Conservation (phyloP, 345 rosid genomes). For the Salix dunnii region DNA sequence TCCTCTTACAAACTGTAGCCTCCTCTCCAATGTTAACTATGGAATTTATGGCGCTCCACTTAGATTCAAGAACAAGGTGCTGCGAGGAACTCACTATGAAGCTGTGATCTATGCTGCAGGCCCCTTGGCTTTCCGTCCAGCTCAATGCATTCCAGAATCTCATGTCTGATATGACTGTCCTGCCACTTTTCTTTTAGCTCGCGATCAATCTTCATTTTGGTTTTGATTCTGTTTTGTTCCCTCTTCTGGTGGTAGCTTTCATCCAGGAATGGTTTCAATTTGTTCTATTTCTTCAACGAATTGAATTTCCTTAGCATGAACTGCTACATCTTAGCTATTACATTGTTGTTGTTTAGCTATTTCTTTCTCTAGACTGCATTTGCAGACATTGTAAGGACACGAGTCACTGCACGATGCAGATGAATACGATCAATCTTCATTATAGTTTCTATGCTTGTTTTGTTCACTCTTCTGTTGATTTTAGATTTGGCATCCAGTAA, state of each 20-base stretch:
- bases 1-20: constrained; percentile 55
- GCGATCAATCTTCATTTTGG: background rate
- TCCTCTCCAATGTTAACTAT: constrained; percentile 63
- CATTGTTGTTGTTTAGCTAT: background rate
- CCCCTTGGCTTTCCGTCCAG: constrained; percentile 83
- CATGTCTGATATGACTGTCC: constrained; percentile 16
- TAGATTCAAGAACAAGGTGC: constrained; percentile 50
- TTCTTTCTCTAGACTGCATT: background rate
- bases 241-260: background rate
- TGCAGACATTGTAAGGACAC: background rate
- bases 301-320: background rate
- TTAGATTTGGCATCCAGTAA: background rate
- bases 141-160: constrained; percentile 46
- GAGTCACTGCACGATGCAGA: background rate
- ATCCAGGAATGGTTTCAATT: background rate
- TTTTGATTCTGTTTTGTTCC: constrained; percentile 11
- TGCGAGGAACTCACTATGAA: constrained; percentile 38
- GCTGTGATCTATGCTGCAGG: constrained; percentile 74
- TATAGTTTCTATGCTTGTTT: background rate
- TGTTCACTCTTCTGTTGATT: background rate
- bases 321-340: background rate
- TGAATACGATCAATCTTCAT: background rate
- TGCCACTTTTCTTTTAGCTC: background rate
- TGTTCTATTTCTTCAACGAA: constrained; percentile 12
- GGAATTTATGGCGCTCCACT: constrained; percentile 66